Conservation (phyloP, 2,329 filamentous ascomycete genomes). For the Cordyceps militaris region DNA sequence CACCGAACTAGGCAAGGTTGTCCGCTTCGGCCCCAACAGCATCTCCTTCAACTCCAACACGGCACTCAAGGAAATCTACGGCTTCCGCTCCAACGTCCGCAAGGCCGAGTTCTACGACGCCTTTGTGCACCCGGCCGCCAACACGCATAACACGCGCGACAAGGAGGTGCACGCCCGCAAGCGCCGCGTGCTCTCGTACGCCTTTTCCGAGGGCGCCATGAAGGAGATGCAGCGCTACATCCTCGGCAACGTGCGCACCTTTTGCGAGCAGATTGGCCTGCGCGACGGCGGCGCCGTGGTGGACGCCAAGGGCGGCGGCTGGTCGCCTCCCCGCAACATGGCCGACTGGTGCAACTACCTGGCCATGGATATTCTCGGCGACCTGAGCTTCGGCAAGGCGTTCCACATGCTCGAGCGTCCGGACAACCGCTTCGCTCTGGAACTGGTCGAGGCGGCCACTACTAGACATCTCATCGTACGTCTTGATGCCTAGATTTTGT, state of each 20-base stretch:
- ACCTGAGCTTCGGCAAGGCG: slow-evolving; percentile 54
- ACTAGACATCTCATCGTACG: slow-evolving; percentile 62
- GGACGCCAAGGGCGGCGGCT: slow-evolving; percentile 42
- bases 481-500: slow-evolving; percentile 16
- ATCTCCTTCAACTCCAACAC: slow-evolving; percentile 69
- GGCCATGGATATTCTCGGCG: slow-evolving; percentile 56
- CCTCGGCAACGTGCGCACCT: slow-evolving; percentile 57
- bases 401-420: slow-evolving; percentile 54
- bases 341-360: slow-evolving; percentile 55
- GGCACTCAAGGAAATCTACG: slow-evolving; percentile 61
- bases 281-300: slow-evolving; percentile 32
- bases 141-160: slow-evolving; percentile 67
- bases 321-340: slow-evolving; percentile 55
- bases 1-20: slow-evolving; percentile 44
- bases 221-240: slow-evolving; percentile 64
- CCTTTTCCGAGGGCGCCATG: slow-evolving; percentile 60
- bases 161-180: slow-evolving; percentile 64
- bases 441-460: slow-evolving; percentile 59
- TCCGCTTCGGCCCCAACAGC: slow-evolving; percentile 73
- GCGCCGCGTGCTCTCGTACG: slow-evolving; percentile 63
- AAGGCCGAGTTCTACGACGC: slow-evolving; percentile 69
- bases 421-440: slow-evolving; percentile 59
- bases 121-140: slow-evolving; percentile 63
- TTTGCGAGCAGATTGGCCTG: slow-evolving; percentile 51
- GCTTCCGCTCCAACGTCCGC: slow-evolving; percentile 54